A percentile compares a stretch with the other conserved stretches of the same genome.
Conservation (phyloP, 805 yeast species). For the Saturnispora quitensis region DNA sequence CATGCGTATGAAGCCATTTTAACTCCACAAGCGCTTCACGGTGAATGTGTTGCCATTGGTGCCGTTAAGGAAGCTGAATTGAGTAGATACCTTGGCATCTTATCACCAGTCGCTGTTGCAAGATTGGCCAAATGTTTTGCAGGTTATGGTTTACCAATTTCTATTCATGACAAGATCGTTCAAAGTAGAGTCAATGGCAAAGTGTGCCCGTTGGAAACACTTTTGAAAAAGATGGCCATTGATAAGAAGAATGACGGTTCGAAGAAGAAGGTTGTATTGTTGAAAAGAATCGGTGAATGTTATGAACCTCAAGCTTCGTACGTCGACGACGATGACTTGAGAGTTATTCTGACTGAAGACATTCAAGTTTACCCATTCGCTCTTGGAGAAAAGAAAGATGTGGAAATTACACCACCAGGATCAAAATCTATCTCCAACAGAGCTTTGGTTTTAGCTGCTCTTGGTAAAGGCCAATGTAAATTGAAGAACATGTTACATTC, state of each 20-base stretch:
- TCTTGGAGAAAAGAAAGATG: constrained; percentile 26
- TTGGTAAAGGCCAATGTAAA: constrained; percentile 77
- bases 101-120: constrained; percentile 90
- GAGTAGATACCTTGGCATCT: constrained; percentile 80
- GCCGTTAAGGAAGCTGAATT: constrained; percentile 92
- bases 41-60: constrained; percentile 98
- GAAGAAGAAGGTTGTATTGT: constrained; percentile 75
- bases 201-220: constrained; percentile 63
- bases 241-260: constrained; percentile 96
- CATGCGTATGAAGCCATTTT: constrained; percentile 97
- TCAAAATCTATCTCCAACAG: constrained; percentile 95
- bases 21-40: constrained; percentile 93
- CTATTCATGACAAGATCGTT: constrained; percentile 64
- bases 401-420: constrained; percentile 79
- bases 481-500: constrained; percentile 85
- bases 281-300: constrained; percentile 81
- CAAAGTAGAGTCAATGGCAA: constrained; percentile 60
- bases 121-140: constrained; percentile 73
- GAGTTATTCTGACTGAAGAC: constrained; percentile 78
- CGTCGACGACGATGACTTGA: constrained; percentile 71
- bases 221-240: constrained; percentile 81
- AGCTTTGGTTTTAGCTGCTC: constrained; percentile 86
- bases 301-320: constrained; percentile 81
- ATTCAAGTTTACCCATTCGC: constrained; percentile 54
- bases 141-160: constrained; percentile 79